phyloP scores from a whole-genome alignment of 2,329 filamentous ascomycete genomes.

The Talaromyces amestolkiae region DNA sequence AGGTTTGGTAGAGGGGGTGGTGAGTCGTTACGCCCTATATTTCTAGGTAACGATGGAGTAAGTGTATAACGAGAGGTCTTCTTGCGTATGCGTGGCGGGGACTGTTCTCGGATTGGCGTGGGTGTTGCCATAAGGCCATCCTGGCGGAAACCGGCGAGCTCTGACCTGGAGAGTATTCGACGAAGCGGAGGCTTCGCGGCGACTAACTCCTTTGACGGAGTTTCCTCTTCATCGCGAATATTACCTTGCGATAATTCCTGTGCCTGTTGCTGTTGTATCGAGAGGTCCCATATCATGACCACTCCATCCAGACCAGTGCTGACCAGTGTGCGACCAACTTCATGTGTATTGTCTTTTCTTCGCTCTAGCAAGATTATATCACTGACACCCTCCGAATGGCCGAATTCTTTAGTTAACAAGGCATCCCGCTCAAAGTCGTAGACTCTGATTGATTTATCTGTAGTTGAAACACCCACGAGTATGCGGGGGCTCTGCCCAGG shows the following conservation, averaged over 20 bases:
- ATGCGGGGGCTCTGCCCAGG: conserved; percentile 60
- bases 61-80: conserved; percentile 55
- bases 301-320: conserved; percentile 78
- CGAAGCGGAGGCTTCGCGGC: conserved; percentile 71
- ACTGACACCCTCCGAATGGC: conserved; percentile 90
- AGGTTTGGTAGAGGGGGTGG: conserved; percentile 28
- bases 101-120: conserved; percentile 45
- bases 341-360: conserved; percentile 39
- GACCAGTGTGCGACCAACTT: conserved; percentile 54
- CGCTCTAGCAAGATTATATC: conserved; percentile 70
- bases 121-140: conserved; percentile 47
- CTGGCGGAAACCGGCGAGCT: conserved; percentile 73
- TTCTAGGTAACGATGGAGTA: conserved; percentile 35
- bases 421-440: conserved; percentile 76
- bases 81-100: conserved; percentile 54
- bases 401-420: conserved; percentile 86
- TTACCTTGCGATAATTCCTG: conserved; percentile 30
- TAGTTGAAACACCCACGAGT: conserved; percentile 84
- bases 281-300: conserved; percentile 71
- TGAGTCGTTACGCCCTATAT: conserved; percentile 29
- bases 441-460: conserved; percentile 89
- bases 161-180: conserved; percentile 80
- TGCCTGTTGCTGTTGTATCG: conserved; percentile 34
- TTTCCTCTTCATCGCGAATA: conserved; percentile 37
- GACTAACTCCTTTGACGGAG: conserved; percentile 48